These are phyloP conservation scores for Sclerotinia trifoliorum DNA, from an alignment of 2,329 filamentous ascomycete species.

Conservation along the genomic window DNA sequence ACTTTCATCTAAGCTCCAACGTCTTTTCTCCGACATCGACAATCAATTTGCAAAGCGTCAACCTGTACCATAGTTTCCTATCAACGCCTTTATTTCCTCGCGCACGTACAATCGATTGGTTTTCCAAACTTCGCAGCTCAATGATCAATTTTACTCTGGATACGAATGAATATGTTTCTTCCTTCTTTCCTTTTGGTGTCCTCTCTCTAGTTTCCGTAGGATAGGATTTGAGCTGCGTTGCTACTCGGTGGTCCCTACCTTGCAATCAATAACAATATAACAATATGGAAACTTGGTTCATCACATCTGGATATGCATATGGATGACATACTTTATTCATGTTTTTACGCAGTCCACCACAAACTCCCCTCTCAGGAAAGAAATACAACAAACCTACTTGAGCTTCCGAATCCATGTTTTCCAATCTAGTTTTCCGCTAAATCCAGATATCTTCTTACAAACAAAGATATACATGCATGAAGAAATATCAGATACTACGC, in stretches of 20 bases:
- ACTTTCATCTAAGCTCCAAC: background rate
- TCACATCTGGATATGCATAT: background rate
- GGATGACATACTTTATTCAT: background rate
- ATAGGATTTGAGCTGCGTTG: background rate
- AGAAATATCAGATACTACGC: background rate
- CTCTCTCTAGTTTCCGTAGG: background rate
- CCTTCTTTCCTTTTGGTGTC: background rate
- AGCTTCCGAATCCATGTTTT: background rate
- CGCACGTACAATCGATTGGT: background rate
- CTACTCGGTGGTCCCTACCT: background rate
- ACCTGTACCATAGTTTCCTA: slow-evolving; percentile 8
- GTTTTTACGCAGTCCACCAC: background rate
- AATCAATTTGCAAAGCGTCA: background rate
- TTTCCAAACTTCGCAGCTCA: background rate
- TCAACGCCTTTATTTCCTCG: background rate
- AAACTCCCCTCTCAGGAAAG: background rate
- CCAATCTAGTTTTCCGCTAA: background rate
- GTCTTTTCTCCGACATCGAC: slow-evolving; percentile 3
- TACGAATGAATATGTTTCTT: background rate
- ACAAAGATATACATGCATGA: too few relatives aligned
- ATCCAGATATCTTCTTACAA: too few relatives aligned
- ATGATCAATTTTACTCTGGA: background rate
- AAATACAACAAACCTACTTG: background rate
- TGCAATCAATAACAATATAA: background rate
- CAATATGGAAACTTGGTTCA: too few relatives aligned